Evolutionary conservation across 2,329 filamentous ascomycete genomes (phyloP), one percentile per base, ranked within the genome.

Genomic region (Leptographium procerum): DNA sequence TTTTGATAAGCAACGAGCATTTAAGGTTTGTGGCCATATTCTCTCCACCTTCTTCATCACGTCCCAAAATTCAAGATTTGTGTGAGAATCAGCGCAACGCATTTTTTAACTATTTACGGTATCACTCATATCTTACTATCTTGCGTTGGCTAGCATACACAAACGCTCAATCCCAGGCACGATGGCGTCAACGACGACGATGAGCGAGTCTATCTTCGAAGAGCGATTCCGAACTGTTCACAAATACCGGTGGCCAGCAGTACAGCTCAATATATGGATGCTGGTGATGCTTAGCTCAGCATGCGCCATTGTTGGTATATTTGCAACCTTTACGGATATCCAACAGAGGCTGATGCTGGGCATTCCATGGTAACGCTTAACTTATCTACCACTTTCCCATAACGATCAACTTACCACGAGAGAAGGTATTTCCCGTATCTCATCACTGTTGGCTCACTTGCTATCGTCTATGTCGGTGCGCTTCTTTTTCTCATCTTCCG

Each of bases 211-310:
- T 19, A 11, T 61, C 19, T 16, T 56, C 28, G 61, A 60, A 26
- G 47, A 52, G 4, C 43, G 59, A 74, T 76, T 73, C 45, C 66
- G 73, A 61, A 75, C 74, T 63, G 69, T 83, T 4, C 79, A 81
- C 66, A 78, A 78, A 48, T 87, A 87, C 74, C 82, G 83, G 72
- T 87, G 84, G 84, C 84, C 84, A 22, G 81, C 82, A n/a, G 69
- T 82, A 57, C 81, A 85, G 69, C 75, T 87, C 60, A 86, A 86
- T 66, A 70, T 86, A 55, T 86, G 84, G 82, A 81, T 87, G 66
- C 73, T 87, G 55, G 73, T 86, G 63, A 86, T 87, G 79, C 72
- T 87, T 13, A 73, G 83, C 4, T 77, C 81, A 1, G 78, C 81
- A 6, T 73, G 76, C 57, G 78, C 77, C 57, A 79, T 85, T 61